Percentiles rank a stretch among this genome's conserved stretches.
phyloP scores from a whole-genome alignment of 2,329 filamentous ascomycete species.

The Fusarium secorum region DNA sequence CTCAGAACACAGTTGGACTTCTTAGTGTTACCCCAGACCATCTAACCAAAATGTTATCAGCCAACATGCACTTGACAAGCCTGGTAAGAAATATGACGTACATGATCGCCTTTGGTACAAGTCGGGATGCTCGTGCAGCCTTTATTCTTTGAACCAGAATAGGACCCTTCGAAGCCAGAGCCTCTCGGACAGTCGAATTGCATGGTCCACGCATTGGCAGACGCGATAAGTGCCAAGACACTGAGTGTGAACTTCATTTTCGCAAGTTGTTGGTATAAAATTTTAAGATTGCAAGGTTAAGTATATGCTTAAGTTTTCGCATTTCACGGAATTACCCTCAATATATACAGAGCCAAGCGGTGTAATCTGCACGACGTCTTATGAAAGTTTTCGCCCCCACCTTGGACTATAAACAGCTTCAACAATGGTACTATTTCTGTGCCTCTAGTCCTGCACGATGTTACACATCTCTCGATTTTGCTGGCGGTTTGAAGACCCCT shows the following conservation, averaged over 20 bases:
- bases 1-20: not conserved
- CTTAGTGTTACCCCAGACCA: not conserved
- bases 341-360: not conserved
- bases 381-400: not conserved
- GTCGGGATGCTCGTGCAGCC: too few relatives aligned
- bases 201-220: not conserved
- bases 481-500: accelerated
- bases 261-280: not conserved
- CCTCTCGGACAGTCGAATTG: not conserved
- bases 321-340: too few relatives aligned
- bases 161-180: not conserved
- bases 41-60: too few relatives aligned
- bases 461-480: not conserved
- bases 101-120: too few relatives aligned
- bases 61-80: too few relatives aligned
- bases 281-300: not conserved
- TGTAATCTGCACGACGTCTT: not conserved
- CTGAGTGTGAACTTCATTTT: not conserved
- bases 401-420: not conserved
- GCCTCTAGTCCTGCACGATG: not conserved
- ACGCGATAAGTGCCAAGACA: accelerated
- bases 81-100: too few relatives aligned
- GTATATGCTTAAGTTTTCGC: not conserved
- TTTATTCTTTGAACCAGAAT: not conserved
- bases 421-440: accelerated